These are phyloP conservation scores for Peterozyma toletana DNA, from an alignment of 805 yeast genomes.

Conservation along the genomic window DNA sequence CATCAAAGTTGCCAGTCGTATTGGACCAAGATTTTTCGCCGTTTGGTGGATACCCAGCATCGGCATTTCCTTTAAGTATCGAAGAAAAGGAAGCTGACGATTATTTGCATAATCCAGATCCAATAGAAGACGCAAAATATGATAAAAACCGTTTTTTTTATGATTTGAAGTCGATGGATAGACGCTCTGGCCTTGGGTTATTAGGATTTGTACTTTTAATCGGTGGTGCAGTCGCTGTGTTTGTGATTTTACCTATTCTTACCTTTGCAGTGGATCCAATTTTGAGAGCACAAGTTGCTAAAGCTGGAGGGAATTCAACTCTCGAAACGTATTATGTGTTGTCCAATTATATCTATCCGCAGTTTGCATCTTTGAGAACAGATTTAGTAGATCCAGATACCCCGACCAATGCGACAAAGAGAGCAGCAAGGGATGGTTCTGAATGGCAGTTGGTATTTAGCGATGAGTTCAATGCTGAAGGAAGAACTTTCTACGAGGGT, in stretches of 20 bases:
- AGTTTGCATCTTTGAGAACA: slow-evolving; percentile 51
- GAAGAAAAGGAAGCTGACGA: slow-evolving; percentile 96
- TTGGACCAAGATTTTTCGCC: slow-evolving; percentile 71
- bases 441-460: slow-evolving; percentile 75
- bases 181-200: slow-evolving; percentile 52
- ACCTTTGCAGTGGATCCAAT: slow-evolving; percentile 36
- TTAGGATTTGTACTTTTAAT: slow-evolving; percentile 52
- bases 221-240: slow-evolving; percentile 56
- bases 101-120: slow-evolving; percentile 93
- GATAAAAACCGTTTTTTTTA: slow-evolving; percentile 61
- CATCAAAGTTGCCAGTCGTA: slow-evolving; percentile 28
- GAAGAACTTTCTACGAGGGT: slow-evolving; percentile 83
- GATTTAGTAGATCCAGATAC: slow-evolving; percentile 68
- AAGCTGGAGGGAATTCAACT: slow-evolving; percentile 7
- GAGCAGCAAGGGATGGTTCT: slow-evolving; percentile 52
- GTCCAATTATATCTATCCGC: slow-evolving; percentile 50
- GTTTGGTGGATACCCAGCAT: slow-evolving; percentile 97
- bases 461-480: slow-evolving; percentile 87
- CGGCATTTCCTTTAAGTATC: slow-evolving; percentile 71
- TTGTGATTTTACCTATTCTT: slow-evolving; percentile 74
- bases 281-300: slow-evolving; percentile 47
- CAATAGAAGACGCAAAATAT: slow-evolving; percentile 81
- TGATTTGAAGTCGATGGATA: slow-evolving; percentile 64
- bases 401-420: slow-evolving; percentile 38
- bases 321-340: slow-evolving; percentile 31